Evolutionary conservation across 495 filamentous ascomycete genomes (phyloP).

Genomic region (Cercophora newfieldiana): DNA sequence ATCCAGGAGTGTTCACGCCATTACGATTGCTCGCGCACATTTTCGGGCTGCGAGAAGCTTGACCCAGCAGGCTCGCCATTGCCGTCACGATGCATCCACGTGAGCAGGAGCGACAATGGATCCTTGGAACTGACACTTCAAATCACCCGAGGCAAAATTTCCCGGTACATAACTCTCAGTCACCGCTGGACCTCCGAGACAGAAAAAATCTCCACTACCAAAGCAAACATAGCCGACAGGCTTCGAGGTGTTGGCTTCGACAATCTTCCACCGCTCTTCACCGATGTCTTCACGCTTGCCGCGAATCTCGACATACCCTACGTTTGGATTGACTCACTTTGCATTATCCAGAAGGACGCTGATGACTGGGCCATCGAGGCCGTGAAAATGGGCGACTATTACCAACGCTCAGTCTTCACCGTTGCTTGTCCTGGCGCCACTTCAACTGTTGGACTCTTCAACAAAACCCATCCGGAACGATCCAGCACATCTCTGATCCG

Average conservation of each 20-base stretch:
- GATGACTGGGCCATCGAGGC: conserved; percentile 8
- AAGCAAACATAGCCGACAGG: conserved; percentile 3
- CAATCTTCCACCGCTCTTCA: conserved; percentile 11
- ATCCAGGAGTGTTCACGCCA: not conserved
- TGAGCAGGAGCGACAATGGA: not conserved
- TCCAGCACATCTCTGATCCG: not conserved
- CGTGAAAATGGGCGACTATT: conserved; percentile 18
- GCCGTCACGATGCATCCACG: conserved; percentile 6
- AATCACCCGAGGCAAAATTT: not conserved
- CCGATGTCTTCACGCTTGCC: conserved; percentile 9
- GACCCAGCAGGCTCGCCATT: not conserved
- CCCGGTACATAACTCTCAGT: conserved; percentile 15
- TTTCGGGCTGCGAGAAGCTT: not conserved
- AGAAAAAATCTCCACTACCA: conserved; percentile 3
- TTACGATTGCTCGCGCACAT: not conserved
- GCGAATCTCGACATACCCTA: conserved; percentile 9
- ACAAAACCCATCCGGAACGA: not conserved
- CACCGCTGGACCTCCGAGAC: conserved; percentile 18
- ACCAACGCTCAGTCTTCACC: conserved; percentile 19
- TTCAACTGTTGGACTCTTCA: conserved; percentile 6
- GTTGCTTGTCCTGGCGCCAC: conserved; percentile 7
- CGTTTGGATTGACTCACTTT: conserved; percentile 21
- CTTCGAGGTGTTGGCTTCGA: conserved; percentile 5
- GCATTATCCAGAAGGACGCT: conserved; percentile 12
- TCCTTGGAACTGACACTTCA: not conserved